These are phyloP conservation scores for Fusarium mexicanum DNA, from an alignment of 2,329 filamentous ascomycete species.

Conservation along the genomic window DNA sequence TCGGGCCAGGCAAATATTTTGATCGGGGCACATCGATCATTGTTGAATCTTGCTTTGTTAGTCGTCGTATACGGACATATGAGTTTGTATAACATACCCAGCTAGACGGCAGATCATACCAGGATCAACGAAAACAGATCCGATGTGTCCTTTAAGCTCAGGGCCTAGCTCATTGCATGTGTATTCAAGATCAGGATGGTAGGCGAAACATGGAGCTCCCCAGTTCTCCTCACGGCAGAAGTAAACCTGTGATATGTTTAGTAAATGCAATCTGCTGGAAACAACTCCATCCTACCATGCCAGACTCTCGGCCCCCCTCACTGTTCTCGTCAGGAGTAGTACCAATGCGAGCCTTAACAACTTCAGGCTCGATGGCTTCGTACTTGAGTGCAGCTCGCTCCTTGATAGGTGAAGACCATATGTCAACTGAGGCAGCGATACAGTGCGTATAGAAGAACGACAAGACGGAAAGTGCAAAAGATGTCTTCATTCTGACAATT, in stretches of 20 bases:
- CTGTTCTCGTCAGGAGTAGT: conserved; percentile 32
- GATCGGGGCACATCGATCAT: conserved; percentile 23
- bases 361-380: conserved; percentile 31
- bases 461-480: conserved; percentile 8
- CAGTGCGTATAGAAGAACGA: conserved; percentile 20
- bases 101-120: conserved; percentile 40
- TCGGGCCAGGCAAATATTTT: conserved; percentile 42
- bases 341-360: conserved; percentile 35
- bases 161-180: conserved; percentile 34
- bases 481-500: conserved; percentile 32
- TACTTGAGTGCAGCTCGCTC: conserved; percentile 19
- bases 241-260: conserved; percentile 36
- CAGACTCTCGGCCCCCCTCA: conserved; percentile 18
- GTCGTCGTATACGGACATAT: neutral
- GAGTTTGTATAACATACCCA: conserved; percentile 16
- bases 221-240: conserved; percentile 43
- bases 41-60: conserved; percentile 18
- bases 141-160: conserved; percentile 35
- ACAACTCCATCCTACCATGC: conserved; percentile 21
- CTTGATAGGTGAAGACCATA: conserved; percentile 33
- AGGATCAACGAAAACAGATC: conserved; percentile 40
- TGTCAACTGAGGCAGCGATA: conserved; percentile 35
- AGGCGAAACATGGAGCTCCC: conserved; percentile 38
- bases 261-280: neutral
- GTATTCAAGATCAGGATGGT: conserved; percentile 39